Conservation (phyloP, 129 eudicot genomes). For the Rutidosis leptorrhynchoides region DNA sequence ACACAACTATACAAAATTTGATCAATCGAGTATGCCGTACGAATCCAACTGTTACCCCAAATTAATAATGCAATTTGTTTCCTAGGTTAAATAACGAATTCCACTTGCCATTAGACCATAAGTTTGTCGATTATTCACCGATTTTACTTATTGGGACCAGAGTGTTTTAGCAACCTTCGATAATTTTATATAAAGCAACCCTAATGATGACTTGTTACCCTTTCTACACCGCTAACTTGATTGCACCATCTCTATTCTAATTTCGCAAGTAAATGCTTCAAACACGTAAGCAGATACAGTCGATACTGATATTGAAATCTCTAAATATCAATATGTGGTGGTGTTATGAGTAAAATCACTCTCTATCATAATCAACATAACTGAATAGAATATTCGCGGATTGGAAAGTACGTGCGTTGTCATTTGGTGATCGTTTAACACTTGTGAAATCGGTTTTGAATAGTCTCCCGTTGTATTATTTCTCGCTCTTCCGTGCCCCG, state of each 20-base stretch:
- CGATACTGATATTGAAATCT: background rate
- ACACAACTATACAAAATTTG: slow-evolving; percentile 26
- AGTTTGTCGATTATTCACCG: slow-evolving; percentile 9
- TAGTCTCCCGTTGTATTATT: too few species aligned
- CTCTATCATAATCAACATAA: too few species aligned
- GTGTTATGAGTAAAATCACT: background rate
- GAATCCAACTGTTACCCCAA: slow-evolving; percentile 28
- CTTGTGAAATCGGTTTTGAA: too few species aligned
- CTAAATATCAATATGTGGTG: background rate
- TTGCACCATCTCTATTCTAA: background rate
- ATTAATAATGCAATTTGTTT: slow-evolving; percentile 18
- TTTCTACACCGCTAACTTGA: background rate
- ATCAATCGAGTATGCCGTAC: slow-evolving; percentile 33
- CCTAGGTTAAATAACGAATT: slow-evolving; percentile 14
- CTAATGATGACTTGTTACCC: background rate
- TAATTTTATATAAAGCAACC: background rate
- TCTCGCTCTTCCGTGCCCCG: too few species aligned
- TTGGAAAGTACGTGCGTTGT: too few species aligned
- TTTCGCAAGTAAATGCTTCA: background rate
- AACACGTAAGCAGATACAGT: background rate
- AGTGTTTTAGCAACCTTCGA: background rate
- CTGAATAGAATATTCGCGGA: too few species aligned
- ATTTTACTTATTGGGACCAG: background rate
- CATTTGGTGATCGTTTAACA: too few species aligned
- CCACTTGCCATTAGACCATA: slow-evolving; percentile 12